These are phyloP conservation scores for Trichoderma breve DNA, from an alignment of 2,329 filamentous ascomycete genomes.

Conservation along the genomic window DNA sequence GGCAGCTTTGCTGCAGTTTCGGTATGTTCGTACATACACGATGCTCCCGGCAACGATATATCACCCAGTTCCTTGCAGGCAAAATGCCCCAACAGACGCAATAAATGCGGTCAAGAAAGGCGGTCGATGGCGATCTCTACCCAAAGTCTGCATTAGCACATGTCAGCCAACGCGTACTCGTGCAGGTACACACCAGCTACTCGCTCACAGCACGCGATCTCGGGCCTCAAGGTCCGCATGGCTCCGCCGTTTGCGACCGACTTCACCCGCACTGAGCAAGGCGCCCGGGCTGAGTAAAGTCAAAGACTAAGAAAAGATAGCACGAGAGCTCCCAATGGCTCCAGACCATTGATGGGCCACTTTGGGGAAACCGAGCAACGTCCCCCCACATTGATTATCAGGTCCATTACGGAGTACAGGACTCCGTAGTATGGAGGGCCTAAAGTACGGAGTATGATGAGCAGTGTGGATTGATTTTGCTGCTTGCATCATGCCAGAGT, in stretches of 20 bases:
- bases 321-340: background rate
- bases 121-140: conserved; percentile 15
- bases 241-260: background rate
- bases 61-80: background rate
- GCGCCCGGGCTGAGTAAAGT: background rate
- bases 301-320: background rate
- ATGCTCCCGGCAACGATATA: background rate
- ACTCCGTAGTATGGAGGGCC: background rate
- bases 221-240: background rate
- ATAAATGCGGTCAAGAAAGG: conserved; percentile 14
- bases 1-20: background rate
- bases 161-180: background rate
- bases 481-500: background rate
- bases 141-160: background rate
- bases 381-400: background rate
- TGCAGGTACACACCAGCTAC: background rate
- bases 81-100: conserved; percentile 4
- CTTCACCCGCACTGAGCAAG: background rate
- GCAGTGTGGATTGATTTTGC: background rate
- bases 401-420: background rate
- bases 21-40: background rate
- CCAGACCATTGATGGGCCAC: background rate
- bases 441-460: background rate
- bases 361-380: background rate
- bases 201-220: background rate